Evolutionary conservation across 768 basidiomycete genomes (phyloP).

Genomic region (Rhizopogon vesiculosus): DNA sequence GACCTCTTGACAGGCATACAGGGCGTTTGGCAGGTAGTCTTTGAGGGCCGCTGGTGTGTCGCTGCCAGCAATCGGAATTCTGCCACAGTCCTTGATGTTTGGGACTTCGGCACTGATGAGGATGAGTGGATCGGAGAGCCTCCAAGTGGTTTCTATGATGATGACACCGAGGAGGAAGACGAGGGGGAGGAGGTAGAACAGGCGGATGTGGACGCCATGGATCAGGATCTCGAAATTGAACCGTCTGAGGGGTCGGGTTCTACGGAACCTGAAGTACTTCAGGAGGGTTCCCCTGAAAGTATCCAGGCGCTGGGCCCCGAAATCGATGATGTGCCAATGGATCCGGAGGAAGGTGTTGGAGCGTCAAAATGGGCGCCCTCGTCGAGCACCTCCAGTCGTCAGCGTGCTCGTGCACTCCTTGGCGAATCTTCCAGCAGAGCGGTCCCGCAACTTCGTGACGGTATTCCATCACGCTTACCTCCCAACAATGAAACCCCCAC

Average conservation of each 20-base stretch:
- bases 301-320: slow-evolving; percentile 22
- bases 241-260: slow-evolving; percentile 28
- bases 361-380: slow-evolving; percentile 26
- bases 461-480: slow-evolving; percentile 31
- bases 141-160: slow-evolving; percentile 70
- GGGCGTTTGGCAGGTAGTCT: slow-evolving; percentile 97
- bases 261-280: slow-evolving; percentile 20
- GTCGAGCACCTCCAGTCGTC: slow-evolving; percentile 12
- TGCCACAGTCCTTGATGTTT: slow-evolving; percentile 78
- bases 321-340: slow-evolving; percentile 29
- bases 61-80: slow-evolving; percentile 85
- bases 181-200: slow-evolving; percentile 43
- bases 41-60: slow-evolving; percentile 91
- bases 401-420: slow-evolving; percentile 10
- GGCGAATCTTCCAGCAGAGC: slow-evolving; percentile 21
- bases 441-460: slow-evolving; percentile 21
- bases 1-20: slow-evolving; percentile 89
- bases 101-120: slow-evolving; percentile 77
- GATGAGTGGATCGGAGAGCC: slow-evolving; percentile 85
- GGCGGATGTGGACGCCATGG: slow-evolving; percentile 67
- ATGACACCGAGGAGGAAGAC: slow-evolving; percentile 46
- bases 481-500: slow-evolving; percentile 56
- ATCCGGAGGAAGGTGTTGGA: slow-evolving; percentile 20
- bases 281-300: slow-evolving; percentile 23
- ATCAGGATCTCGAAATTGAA: slow-evolving; percentile 47